phyloP scores from a whole-genome alignment of 257 asterid species.

The Catharanthus roseus region DNA sequence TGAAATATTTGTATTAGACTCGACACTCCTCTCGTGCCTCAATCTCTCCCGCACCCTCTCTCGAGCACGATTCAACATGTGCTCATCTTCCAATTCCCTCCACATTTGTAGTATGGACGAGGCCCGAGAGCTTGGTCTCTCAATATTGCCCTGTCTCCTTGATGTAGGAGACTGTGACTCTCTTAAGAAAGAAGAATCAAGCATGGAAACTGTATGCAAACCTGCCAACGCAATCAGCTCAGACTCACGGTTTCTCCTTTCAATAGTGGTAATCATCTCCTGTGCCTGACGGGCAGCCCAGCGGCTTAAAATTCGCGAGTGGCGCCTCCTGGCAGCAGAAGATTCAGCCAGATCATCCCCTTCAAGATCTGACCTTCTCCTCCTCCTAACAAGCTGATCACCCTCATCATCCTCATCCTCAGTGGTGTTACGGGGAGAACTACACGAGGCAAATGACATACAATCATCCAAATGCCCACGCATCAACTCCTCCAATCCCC shows the following conservation, averaged over 20 bases:
- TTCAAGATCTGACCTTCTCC: slow-evolving; percentile 90
- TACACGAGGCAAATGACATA: slow-evolving; percentile 85
- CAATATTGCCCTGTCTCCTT: slow-evolving; percentile 66
- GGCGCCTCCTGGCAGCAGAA: slow-evolving; percentile 89
- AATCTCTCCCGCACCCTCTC: slow-evolving; percentile 70
- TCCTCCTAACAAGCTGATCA: slow-evolving; percentile 74
- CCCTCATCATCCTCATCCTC: slow-evolving; percentile 83
- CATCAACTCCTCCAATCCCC: slow-evolving; percentile 88
- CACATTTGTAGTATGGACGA: slow-evolving; percentile 91
- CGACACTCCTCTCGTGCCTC: slow-evolving; percentile 60
- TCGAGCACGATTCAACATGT: slow-evolving; percentile 50
- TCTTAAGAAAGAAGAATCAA: slow-evolving; percentile 80
- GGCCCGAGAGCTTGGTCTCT: slow-evolving; percentile 71
- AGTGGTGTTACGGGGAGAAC: slow-evolving; percentile 52
- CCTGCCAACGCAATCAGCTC: slow-evolving; percentile 89
- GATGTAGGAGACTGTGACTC: slow-evolving; percentile 81
- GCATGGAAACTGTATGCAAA: slow-evolving; percentile 79
- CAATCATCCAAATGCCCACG: slow-evolving; percentile 83
- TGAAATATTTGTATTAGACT: slow-evolving; percentile 48
- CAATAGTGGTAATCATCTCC: slow-evolving; percentile 84
- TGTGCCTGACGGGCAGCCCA: slow-evolving; percentile 91
- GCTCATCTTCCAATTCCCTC: slow-evolving; percentile 93
- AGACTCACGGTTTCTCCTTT: slow-evolving; percentile 83
- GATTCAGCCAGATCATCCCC: slow-evolving; percentile 95
- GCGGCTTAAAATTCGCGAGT: slow-evolving; percentile 71